These are phyloP conservation scores for Phytophthora capsici DNA, from an alignment of 352 stramenopile species.

Conservation along the genomic window DNA sequence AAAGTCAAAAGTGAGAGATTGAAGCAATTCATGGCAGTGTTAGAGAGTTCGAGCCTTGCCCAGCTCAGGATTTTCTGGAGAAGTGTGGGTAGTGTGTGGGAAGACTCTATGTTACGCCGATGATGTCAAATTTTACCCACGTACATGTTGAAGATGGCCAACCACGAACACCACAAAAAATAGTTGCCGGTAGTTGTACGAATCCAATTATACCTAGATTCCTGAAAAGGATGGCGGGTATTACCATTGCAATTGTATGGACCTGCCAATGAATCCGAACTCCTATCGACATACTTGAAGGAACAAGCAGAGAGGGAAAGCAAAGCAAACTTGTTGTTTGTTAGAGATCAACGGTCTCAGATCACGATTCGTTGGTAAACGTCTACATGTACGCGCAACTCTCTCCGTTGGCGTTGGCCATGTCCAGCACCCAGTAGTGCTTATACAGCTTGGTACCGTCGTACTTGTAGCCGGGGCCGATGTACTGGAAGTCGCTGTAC, in stretches of 20 bases:
- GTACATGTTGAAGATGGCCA: slow-evolving; percentile 6
- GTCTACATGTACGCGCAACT: slow-evolving; percentile 17
- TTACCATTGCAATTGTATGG: no score
- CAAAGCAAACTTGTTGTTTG: no score
- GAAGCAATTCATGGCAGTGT: no score
- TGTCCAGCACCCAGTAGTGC: slow-evolving; percentile 43
- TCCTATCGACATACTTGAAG: no score
- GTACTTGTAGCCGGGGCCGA: slow-evolving; percentile 35
- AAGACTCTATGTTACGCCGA: slow-evolving; percentile 3
- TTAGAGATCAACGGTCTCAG: background rate
- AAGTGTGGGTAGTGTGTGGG: background rate
- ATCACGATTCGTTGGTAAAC: background rate
- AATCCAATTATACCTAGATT: background rate
- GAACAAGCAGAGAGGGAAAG: no score
- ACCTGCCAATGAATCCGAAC: no score
- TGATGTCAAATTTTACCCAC: slow-evolving; percentile 1
- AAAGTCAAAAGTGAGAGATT: slow-evolving; percentile 22
- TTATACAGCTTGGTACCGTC: slow-evolving; percentile 30
- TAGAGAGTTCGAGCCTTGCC: background rate
- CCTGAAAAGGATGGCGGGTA: background rate
- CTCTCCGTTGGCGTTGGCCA: slow-evolving; percentile 27
- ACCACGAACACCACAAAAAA: slow-evolving; percentile 6
- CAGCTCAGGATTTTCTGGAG: slow-evolving; percentile 9
- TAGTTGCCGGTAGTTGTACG: background rate
- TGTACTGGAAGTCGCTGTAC: slow-evolving; percentile 35